Conservation (phyloP, 2,329 filamentous ascomycete genomes). For the Trichophyton rubrum region DNA sequence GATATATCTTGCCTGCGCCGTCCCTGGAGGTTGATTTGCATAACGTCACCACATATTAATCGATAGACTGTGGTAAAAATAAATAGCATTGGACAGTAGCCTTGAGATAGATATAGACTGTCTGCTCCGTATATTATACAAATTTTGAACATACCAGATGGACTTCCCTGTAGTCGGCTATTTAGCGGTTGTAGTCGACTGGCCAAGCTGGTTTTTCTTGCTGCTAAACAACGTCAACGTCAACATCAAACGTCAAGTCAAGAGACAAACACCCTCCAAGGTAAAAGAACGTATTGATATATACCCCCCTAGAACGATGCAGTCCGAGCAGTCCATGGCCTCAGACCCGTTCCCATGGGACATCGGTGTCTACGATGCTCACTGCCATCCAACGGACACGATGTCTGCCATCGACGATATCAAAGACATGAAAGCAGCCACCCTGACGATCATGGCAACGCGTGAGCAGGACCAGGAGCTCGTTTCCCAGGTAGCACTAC, state of each 20-base stretch:
- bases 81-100: not conserved
- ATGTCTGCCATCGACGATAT: conserved; percentile 45
- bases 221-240: not conserved
- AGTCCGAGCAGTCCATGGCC: not conserved
- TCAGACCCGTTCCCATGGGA: conserved; percentile 44
- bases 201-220: too few relatives aligned
- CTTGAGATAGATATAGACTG: not conserved
- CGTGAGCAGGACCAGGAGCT: conserved; percentile 49
- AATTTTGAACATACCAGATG: not conserved
- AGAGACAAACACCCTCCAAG: not conserved
- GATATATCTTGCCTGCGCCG: not conserved
- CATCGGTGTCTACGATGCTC: conserved; percentile 50
- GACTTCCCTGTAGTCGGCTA: too few relatives aligned
- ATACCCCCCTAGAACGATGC: not conserved
- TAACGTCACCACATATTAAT: not conserved
- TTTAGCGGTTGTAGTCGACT: too few relatives aligned
- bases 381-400: conserved; percentile 56
- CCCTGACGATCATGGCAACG: conserved; percentile 52
- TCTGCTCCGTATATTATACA: not conserved
- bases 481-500: conserved; percentile 27
- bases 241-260: not conserved
- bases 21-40: not conserved
- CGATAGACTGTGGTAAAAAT: not conserved
- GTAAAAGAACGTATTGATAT: not conserved
- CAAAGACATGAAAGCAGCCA: conserved; percentile 43